A percentile compares a stretch with the other conserved stretches of the same genome.
phyloP scores from a whole-genome alignment of 106 monocot species.

The Triglochin maritima region DNA sequence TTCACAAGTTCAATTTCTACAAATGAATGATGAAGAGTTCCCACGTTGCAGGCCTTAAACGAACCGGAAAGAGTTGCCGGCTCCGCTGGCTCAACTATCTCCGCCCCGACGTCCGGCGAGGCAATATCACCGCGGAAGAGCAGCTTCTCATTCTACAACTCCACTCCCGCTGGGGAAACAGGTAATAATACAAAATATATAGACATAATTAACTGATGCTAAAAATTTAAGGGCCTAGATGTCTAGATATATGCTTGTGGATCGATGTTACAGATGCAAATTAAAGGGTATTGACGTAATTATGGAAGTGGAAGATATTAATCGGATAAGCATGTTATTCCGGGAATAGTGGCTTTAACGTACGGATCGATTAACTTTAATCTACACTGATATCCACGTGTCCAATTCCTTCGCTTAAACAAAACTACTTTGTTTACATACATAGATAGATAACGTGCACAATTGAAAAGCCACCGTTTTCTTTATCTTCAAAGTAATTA shows the following conservation, averaged over 20 bases:
- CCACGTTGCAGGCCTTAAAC: constrained; percentile 17
- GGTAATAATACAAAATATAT: background rate
- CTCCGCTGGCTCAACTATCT: constrained; percentile 30
- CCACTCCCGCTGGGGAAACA: constrained; percentile 29
- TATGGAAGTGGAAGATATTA: no score
- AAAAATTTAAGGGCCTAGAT: background rate
- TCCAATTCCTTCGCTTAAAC: no score
- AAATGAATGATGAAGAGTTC: background rate
- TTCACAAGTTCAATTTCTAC: background rate
- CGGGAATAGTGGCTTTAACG: background rate
- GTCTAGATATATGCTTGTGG: no score
- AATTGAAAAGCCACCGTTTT: no score
- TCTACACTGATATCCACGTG: no score
- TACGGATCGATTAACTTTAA: background rate
- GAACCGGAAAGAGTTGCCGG: constrained; percentile 28
- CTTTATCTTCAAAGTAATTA: no score
- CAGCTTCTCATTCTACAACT: constrained; percentile 32
- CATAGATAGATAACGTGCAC: no score
- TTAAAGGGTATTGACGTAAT: no score
- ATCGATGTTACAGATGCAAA: no score
- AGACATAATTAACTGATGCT: background rate
- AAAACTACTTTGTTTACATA: no score
- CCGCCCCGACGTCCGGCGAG: constrained; percentile 22
- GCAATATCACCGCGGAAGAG: constrained; percentile 23
- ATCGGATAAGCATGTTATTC: no score